Evolutionary conservation across 148 eudicot genomes (phyloP), one percentile per base, ranked within the genome.

Genomic region (Selenicereus undatus): DNA sequence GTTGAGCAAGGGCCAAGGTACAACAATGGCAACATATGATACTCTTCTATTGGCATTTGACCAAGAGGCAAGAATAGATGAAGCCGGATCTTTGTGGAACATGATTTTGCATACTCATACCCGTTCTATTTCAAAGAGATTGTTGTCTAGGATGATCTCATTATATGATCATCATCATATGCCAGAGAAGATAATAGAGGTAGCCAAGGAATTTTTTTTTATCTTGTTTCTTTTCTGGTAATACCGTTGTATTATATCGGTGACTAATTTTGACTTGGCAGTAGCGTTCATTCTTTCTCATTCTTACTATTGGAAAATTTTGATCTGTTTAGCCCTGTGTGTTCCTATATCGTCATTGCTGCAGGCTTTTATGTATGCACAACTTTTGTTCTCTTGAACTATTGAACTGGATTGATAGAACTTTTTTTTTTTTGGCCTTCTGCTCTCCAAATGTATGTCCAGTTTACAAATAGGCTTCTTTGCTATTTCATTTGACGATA

Each of bases 1-100:
- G 43, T 39, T 39, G 43, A 39, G 99, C 85, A 95, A 93, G 90
- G 99, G 97, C 78, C 97, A 95, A 91, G 97, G 97, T 79, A 91
- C 94, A 77, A 95, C 99, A 74, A 93, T 95, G 99, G 88, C 88
- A 65, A 92, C 99, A 56, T 93, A 93, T 77, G 97, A 95, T 83
- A 78, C 88, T 65, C 87, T 93, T 65, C 83, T 93, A 18, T 85
- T 93, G 69, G 97, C 99, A 27, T 93, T 88, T 82, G 99, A 93
- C 80, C 88, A 87, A 88, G 91, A 87, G 79, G 60, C 60, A 30
- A 91, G 99, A 84, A 80, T 89, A 43, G 94, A 93, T 72, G 99
- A 95, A 87, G 99, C 99, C 74, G 93, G 88, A 79, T 91, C 91
- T 32, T 85, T 95, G 78, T 95, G 99, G 99, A 88, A 93, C 84